These are phyloP conservation scores for Pinus taeda DNA, from an alignment of 75 land plant species.

Conservation along the genomic window DNA sequence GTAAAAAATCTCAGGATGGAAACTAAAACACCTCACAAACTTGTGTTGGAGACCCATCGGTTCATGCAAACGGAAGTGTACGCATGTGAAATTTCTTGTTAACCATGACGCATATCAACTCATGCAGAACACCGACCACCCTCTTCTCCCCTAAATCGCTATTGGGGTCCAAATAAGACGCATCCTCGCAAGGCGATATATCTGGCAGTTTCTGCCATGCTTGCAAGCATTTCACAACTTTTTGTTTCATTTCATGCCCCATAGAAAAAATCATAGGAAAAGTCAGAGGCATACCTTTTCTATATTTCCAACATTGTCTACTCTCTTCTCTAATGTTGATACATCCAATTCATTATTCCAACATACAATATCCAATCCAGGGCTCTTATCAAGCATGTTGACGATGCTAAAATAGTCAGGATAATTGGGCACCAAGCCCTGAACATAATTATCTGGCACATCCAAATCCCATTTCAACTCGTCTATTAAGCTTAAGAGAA, in stretches of 20 bases:
- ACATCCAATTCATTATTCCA: slow-evolving; percentile 70
- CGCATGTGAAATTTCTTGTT: slow-evolving; percentile 57
- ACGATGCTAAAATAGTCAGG: slow-evolving; percentile 62
- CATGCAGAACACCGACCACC: slow-evolving; percentile 63
- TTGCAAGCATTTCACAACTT: slow-evolving; percentile 45
- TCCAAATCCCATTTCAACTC: slow-evolving; percentile 54
- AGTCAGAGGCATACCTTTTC: slow-evolving; percentile 36
- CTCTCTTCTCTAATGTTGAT: slow-evolving; percentile 59
- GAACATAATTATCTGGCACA: slow-evolving; percentile 48
- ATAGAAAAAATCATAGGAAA: slow-evolving; percentile 34
- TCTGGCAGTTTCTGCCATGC: slow-evolving; percentile 78
- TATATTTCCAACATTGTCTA: slow-evolving; percentile 1
- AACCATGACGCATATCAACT: slow-evolving; percentile 48
- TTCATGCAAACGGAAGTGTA: slow-evolving; percentile 32
- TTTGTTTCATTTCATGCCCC: slow-evolving; percentile 50
- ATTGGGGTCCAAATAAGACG: slow-evolving; percentile 13
- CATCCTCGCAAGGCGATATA: slow-evolving; percentile 65
- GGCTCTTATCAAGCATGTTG: slow-evolving; percentile 6
- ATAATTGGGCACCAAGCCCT: slow-evolving; percentile 44
- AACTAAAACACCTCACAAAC: slow-evolving; percentile 40
- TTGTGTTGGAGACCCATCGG: slow-evolving; percentile 43
- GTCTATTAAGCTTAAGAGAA: slow-evolving; percentile 36
- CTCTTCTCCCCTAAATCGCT: slow-evolving; percentile 53
- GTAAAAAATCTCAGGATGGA: slow-evolving; percentile 75
- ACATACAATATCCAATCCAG: slow-evolving; percentile 68